Percentiles rank a stretch among this genome's conserved stretches.
Evolutionary conservation across 805 yeast species (phyloP).

Genomic region (Candida coleopterorum): DNA sequence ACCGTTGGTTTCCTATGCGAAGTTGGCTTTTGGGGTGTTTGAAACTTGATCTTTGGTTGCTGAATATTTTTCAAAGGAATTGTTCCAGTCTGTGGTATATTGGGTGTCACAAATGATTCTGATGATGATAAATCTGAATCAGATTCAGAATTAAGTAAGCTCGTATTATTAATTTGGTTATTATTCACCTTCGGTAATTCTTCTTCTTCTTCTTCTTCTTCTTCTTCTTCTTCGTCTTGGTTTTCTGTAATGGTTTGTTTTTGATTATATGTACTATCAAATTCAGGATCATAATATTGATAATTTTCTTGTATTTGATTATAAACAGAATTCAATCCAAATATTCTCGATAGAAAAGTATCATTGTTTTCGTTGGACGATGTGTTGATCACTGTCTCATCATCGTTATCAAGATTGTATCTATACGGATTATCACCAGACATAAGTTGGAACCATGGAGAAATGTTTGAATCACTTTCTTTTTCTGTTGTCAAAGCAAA

Average conservation of each 20-base stretch:
- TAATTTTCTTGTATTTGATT: slow-evolving; percentile 36
- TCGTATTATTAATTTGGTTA: slow-evolving; percentile 10
- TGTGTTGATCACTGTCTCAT: neutral
- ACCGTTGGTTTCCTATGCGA: slow-evolving; percentile 11
- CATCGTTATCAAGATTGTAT: slow-evolving; percentile 1
- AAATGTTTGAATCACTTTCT: no score
- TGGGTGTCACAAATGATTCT: slow-evolving; percentile 8
- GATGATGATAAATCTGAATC: slow-evolving; percentile 31
- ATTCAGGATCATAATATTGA: slow-evolving; percentile 35
- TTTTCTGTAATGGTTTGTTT: slow-evolving; percentile 4
- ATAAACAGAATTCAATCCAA: slow-evolving; percentile 47
- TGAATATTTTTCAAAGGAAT: slow-evolving; percentile 1
- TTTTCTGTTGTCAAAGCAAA: neutral
- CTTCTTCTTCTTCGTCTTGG: neutral
- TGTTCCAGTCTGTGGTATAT: neutral
- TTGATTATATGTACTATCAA: slow-evolving; percentile 15
- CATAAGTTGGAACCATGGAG: neutral
- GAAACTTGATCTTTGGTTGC: slow-evolving; percentile 6
- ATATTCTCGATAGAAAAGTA: slow-evolving; percentile 61
- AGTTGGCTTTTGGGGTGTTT: slow-evolving; percentile 6
- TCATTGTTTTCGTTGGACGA: slow-evolving; percentile 19
- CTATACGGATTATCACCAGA: slow-evolving; percentile 4
- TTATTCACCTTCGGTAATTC: slow-evolving; percentile 1
- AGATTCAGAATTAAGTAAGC: slow-evolving; percentile 27
- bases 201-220: neutral